phyloP scores from a whole-genome alignment of 345 rosid genomes.

The Theobroma cacao region DNA sequence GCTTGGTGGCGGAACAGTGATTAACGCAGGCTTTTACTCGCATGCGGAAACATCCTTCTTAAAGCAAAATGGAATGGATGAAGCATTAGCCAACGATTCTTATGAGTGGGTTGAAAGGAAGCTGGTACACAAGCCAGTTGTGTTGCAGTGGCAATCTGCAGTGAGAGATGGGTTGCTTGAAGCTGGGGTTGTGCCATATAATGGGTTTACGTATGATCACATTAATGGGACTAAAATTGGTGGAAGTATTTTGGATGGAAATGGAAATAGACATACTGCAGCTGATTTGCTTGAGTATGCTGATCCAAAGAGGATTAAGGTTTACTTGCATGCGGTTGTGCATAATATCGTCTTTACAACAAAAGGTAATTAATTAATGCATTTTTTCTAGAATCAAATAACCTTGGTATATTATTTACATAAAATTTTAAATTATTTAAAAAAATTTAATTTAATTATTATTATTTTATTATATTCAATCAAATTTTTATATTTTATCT shows the following conservation, averaged over 20 bases:
- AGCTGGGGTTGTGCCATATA: slow-evolving; percentile 53
- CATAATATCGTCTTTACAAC: slow-evolving; percentile 41
- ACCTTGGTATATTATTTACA: too few relatives aligned
- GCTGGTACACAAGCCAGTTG: slow-evolving; percentile 44
- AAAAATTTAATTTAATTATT: too few relatives aligned
- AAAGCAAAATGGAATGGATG: slow-evolving; percentile 34
- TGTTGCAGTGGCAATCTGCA: slow-evolving; percentile 59
- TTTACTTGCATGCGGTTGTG: slow-evolving; percentile 61
- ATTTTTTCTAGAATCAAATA: too few relatives aligned
- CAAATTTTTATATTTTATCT: too few relatives aligned
- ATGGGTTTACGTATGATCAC: slow-evolving; percentile 61
- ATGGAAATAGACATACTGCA: slow-evolving; percentile 64
- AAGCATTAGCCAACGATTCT: slow-evolving; percentile 40
- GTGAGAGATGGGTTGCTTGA: slow-evolving; percentile 65
- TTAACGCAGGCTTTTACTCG: slow-evolving; percentile 66
- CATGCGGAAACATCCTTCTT: slow-evolving; percentile 40
- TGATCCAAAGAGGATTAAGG: slow-evolving; percentile 31
- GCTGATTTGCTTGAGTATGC: slow-evolving; percentile 76
- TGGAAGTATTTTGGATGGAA: slow-evolving; percentile 55
- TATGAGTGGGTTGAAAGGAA: slow-evolving; percentile 70
- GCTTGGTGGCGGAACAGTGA: slow-evolving; percentile 74
- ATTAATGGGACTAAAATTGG: slow-evolving; percentile 56
- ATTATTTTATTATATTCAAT: too few relatives aligned
- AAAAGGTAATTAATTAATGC: too few relatives aligned
- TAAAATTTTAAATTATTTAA: too few relatives aligned